Evolutionary conservation across 768 basidiomycete species (phyloP), one percentile per base, ranked within the genome.

Genomic region (Amanita subjunquillea): DNA sequence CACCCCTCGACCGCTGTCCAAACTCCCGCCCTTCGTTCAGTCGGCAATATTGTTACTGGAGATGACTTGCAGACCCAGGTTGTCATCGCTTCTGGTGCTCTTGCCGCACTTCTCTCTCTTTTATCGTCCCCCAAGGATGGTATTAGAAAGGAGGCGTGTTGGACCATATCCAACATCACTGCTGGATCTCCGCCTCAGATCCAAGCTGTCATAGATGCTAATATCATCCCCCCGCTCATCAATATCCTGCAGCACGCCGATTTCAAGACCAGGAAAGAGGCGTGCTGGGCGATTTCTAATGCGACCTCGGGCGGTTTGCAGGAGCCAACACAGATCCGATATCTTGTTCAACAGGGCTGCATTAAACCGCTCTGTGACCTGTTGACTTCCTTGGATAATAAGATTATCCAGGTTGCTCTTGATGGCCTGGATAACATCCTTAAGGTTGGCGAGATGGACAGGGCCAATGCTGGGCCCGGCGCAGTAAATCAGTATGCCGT

Each of bases 1-100:
- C 88, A 92, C 62, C 85, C 78, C 57, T 92, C 91, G 23, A 83
- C 95, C 30, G 93, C 94, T 2, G 96, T 99, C 22, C 96, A 99
- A 67, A 99, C 96, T 1, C 96, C 96, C 32, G 96, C 96, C 50
- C 80, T 99, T 36, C 92, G 96, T 57, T 97, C 94, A 2, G 93
- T 99, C 55, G 96, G 96, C 54, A 99, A 99, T 72, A 97, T 99
- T 57, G 96, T 99, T 42, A 99, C 96, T 20, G 96, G 96, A 53
- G 96, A 99, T 63, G 96, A 99, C 68, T 82, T 99, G 52, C 96
- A 99, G 69, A 99, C 96, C 7, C 96, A 99, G 68, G 96, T 99
- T 48, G 90, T 98, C 55, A 97, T 99, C 63, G 93, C 96, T 15
- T 96, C 95, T 12, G 96, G 95, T 49, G 92, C 96, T 23, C 87